Evolutionary conservation across 257 asterid species (phyloP), one percentile per base, ranked within the genome.

Genomic region (Dorcoceras hygrometricum): DNA sequence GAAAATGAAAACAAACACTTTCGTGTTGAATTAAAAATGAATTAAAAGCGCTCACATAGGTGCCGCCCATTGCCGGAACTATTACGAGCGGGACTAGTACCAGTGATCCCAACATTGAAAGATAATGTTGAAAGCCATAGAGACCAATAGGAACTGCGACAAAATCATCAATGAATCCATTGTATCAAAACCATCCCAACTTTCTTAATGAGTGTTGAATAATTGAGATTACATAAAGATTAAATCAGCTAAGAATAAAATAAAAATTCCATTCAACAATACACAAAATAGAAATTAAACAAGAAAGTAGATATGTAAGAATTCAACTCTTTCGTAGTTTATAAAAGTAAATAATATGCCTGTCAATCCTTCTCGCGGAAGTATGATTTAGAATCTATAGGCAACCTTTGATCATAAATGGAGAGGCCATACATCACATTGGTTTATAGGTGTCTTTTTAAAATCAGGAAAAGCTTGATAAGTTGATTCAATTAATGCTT

Each of bases 11-110:
- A 23, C 8, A 34, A 34, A 34, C 14, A 34, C 29, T n/a, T 6
- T 3, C 6, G 59, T 66, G 62, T 51, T 50, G 11, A 58, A 67
- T 59, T 48, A 20, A 16, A 74, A 80, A 76, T n/a, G 70, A 59
- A 72, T 68, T 76, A 66, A 78, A 77, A 86, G 84, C 63, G 83
- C 99, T 90, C 89, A 94, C 99, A 78, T 90, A 68, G 81, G 83
- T 84, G 80, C 99, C 99, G 43, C 99, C 98, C 99, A 89, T 94
- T 71, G 99, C 96, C n/a, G 99, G 99, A 82, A 94, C 96, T 39
- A 90, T 81, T 75, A 94, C 98, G 22, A 94, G 95, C 16, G 98
- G 99, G 78, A 90, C 86, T 29, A 94, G 86, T 64, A 94, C 83
- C 91, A 94, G 66, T 22, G 99, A 94, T 57, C 96, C 98, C 95